These are phyloP conservation scores for Smithsoniella earleae DNA, from an alignment of 163 green algal genomes.

Conservation along the genomic window DNA sequence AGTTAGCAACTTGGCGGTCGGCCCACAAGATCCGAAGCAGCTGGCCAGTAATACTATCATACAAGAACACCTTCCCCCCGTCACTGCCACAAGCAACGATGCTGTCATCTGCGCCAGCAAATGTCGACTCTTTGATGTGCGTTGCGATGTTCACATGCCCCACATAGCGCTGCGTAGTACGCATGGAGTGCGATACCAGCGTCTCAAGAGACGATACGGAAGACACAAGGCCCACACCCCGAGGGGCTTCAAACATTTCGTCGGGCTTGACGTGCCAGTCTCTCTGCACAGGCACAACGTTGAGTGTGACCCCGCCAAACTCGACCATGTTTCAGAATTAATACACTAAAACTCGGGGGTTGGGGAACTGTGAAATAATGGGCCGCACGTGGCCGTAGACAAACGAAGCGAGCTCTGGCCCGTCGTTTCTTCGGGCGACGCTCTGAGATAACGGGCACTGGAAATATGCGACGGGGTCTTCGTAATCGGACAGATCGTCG, in stretches of 20 bases:
- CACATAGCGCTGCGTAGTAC: slow-evolving; percentile 52
- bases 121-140: slow-evolving; percentile 78
- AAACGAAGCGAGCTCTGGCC: slow-evolving; percentile 13
- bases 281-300: background rate
- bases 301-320: background rate
- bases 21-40: slow-evolving; percentile 44
- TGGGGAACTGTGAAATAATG: background rate
- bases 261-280: background rate
- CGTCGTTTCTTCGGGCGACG: background rate
- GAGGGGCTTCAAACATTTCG: background rate
- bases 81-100: slow-evolving; percentile 69
- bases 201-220: background rate
- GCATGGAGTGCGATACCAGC: background rate
- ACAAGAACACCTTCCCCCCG: slow-evolving; percentile 72
- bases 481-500: background rate
- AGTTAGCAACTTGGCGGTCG: slow-evolving; percentile 70
- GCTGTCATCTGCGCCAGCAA: slow-evolving; percentile 48
- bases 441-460: too few relatives aligned
- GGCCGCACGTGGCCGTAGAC: slow-evolving; percentile 26
- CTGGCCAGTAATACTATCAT: slow-evolving; percentile 42
- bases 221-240: background rate
- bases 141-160: slow-evolving; percentile 73
- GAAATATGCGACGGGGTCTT: too few relatives aligned
- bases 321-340: background rate
- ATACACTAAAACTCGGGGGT: too few relatives aligned